Conservation (phyloP, 1,284 basidiomycete genomes). For the Phylloboletellus chloephorus region DNA sequence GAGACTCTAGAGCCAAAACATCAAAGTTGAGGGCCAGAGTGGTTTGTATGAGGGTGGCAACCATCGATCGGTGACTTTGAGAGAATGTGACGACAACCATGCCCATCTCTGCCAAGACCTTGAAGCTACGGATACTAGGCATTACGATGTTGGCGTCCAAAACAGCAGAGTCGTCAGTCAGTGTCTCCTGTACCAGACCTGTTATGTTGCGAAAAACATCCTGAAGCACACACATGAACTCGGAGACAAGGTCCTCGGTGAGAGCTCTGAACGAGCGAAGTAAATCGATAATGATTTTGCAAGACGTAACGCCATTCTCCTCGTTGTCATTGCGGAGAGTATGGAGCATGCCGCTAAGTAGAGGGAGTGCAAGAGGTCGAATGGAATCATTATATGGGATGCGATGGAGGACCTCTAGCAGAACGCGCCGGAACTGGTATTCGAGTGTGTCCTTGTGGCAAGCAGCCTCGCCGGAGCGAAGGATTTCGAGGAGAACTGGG, state of each 20-base stretch:
- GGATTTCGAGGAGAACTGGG: constrained; percentile 74
- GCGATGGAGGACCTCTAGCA: constrained; percentile 86
- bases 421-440: constrained; percentile 79
- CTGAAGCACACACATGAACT: constrained; percentile 76
- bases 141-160: constrained; percentile 56
- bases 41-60: constrained; percentile 66
- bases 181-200: constrained; percentile 69
- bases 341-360: constrained; percentile 77
- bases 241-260: constrained; percentile 73
- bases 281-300: constrained; percentile 90
- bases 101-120: constrained; percentile 91
- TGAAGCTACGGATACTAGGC: constrained; percentile 84
- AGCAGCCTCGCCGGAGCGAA: constrained; percentile 73
- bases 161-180: constrained; percentile 57
- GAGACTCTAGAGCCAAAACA: constrained; percentile 75
- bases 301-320: constrained; percentile 87
- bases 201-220: constrained; percentile 78
- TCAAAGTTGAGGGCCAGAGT: constrained; percentile 76
- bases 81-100: constrained; percentile 91
- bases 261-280: constrained; percentile 65
- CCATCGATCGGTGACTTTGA: constrained; percentile 70
- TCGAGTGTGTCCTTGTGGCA: constrained; percentile 78
- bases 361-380: constrained; percentile 61
- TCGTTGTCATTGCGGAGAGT: constrained; percentile 91
- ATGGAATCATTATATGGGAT: constrained; percentile 81